phyloP scores from a whole-genome alignment of 805 yeast genomes.

The Candida stauntonica region DNA sequence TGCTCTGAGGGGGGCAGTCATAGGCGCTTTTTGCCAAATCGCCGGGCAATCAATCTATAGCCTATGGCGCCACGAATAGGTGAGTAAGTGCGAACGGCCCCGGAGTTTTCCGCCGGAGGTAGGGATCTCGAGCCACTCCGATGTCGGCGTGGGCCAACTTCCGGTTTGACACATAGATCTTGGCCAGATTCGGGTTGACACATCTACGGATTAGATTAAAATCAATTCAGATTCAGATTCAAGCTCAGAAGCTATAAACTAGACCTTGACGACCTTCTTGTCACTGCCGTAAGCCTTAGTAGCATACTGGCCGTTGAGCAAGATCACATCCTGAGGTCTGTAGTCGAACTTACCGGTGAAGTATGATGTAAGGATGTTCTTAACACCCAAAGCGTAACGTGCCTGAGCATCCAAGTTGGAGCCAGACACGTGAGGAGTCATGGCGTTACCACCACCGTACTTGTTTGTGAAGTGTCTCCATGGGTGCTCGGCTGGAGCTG shows the following conservation, averaged over 20 bases:
- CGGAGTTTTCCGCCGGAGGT: too few relatives aligned
- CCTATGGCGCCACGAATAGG: neutral
- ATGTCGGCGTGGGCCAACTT: too few relatives aligned
- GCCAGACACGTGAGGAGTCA: slow-evolving; percentile 82
- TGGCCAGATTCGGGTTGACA: too few relatives aligned
- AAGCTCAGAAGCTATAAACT: slow-evolving; percentile 1
- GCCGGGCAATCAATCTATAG: too few relatives aligned
- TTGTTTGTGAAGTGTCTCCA: slow-evolving; percentile 69
- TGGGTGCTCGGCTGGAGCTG: slow-evolving; percentile 73
- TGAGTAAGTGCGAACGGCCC: too few relatives aligned
- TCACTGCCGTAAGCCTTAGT: slow-evolving; percentile 66
- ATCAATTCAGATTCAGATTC: too few relatives aligned
- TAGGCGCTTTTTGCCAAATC: too few relatives aligned
- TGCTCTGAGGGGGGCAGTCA: too few relatives aligned
- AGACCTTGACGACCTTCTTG: slow-evolving; percentile 30
- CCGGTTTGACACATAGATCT: too few relatives aligned
- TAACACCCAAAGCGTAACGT: slow-evolving; percentile 67
- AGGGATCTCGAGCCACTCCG: too few relatives aligned
- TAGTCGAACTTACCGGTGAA: slow-evolving; percentile 61
- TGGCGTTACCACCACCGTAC: slow-evolving; percentile 73
- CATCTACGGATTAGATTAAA: too few relatives aligned
- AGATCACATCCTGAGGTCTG: slow-evolving; percentile 72
- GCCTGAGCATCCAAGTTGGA: slow-evolving; percentile 77
- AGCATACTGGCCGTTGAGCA: slow-evolving; percentile 65
- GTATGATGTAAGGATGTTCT: slow-evolving; percentile 58